phyloP scores from a whole-genome alignment of 1,284 basidiomycete species.

The Cryptococcus neoformans region DNA sequence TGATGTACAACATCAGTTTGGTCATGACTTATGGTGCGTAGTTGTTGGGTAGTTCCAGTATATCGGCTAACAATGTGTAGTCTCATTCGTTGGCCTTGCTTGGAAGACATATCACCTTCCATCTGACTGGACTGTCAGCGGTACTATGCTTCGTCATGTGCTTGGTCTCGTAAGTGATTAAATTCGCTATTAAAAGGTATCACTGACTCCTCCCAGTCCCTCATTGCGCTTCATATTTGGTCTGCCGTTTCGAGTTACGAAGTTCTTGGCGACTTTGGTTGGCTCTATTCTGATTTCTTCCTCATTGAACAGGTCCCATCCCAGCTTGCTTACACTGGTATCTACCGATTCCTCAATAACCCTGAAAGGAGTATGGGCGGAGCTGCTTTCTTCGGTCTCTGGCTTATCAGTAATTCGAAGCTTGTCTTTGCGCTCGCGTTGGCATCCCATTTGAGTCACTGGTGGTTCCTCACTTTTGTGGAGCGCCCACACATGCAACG shows the following conservation, averaged over 20 bases:
- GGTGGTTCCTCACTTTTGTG: slow-evolving; percentile 86
- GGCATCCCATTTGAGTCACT: slow-evolving; percentile 75
- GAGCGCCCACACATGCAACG: slow-evolving; percentile 97
- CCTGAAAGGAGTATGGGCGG: slow-evolving; percentile 91
- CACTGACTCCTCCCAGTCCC: slow-evolving; percentile 41
- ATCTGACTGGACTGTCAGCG: slow-evolving; percentile 81
- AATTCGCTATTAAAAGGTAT: too few species aligned
- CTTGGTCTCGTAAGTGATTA: slow-evolving; percentile 58
- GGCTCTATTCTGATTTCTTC: slow-evolving; percentile 99
- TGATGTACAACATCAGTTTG: slow-evolving; percentile 85
- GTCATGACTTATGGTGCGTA: slow-evolving; percentile 87
- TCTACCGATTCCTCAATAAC: slow-evolving; percentile 95
- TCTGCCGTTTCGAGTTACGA: slow-evolving; percentile 85
- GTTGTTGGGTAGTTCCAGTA: background rate
- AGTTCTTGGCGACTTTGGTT: slow-evolving; percentile 92
- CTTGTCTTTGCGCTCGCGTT: slow-evolving; percentile 81
- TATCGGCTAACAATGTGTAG: slow-evolving; percentile 49
- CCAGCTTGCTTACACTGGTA: slow-evolving; percentile 91
- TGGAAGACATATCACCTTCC: slow-evolving; percentile 85
- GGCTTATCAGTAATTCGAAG: slow-evolving; percentile 84
- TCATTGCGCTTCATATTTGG: slow-evolving; percentile 89
- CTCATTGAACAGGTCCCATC: slow-evolving; percentile 83
- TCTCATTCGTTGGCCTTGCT: slow-evolving; percentile 73
- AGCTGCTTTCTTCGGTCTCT: slow-evolving; percentile 90
- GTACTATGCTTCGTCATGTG: slow-evolving; percentile 82